Base-by-base conservation (phyloP, 805 yeast genomes). In the Ogataea paraovalis region DNA sequence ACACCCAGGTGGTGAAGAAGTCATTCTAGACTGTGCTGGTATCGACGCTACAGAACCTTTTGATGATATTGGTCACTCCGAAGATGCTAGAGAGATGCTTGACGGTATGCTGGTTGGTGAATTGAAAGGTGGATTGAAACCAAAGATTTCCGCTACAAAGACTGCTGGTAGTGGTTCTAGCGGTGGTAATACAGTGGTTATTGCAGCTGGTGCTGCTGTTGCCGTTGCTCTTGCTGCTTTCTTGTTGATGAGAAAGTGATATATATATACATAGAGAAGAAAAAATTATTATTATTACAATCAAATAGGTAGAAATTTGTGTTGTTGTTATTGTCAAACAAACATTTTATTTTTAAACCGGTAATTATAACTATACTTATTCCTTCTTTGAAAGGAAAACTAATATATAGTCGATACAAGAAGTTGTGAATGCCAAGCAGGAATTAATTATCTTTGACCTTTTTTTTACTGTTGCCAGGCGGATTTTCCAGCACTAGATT, bases 51-150 rank as follows among this genome's bases (percentile, higher is more conserved):
- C 89, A 28, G 85, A 79, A 61, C 81, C 84, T 22, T 85, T 85
- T 61, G 80, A 79, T 56, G 96, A 89, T 62, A 91, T 94, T 64
- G 99, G 99, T 32, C 99, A 94, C 71, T 89, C 98, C 32, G 97
- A 91, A 53, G 97, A 91, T 57, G 98, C 99, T 37, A 82, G 83
- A 58, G 94, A 85, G 59, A 74, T 85, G 57, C 73, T 94, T 60
- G 74, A 70, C 40, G 80, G 78, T 37, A 71, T 89, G 62, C 73
- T 78, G 56, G 77, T 94, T 49, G 99, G 99, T 55, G 83, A 77
- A 45, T 75, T 92, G 44, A 91, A 90, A 43, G 71, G 71, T 61
- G 87, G 82, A 42, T 82, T 76, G 39, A 78, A 79, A 38, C 61
- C 63, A 25, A 62, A 57, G 14, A 49, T 53, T 8, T 47, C 59